Evolutionary conservation across 1,284 basidiomycete species (phyloP).

Genomic region (Ceratorhiza oryzae-sativae): DNA sequence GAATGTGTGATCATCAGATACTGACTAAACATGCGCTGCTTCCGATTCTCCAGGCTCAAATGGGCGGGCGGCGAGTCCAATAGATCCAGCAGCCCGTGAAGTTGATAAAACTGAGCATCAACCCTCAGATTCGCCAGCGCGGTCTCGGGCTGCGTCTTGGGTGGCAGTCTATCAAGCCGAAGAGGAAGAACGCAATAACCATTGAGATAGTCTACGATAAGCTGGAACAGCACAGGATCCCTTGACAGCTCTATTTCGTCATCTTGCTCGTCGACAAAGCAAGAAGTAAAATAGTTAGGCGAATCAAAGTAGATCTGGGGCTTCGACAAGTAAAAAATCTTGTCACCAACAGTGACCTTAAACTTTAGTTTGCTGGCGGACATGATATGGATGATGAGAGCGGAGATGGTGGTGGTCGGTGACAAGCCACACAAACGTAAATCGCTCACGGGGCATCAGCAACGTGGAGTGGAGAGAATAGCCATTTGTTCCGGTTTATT

Average conservation of each 20-base stretch:
- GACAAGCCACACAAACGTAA: constrained; percentile 13
- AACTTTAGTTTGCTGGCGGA: constrained; percentile 3
- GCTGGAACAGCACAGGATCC: constrained; percentile 29
- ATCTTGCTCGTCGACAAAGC: constrained; percentile 17
- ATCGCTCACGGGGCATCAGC: constrained; percentile 1
- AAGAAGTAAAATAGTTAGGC: constrained; percentile 36
- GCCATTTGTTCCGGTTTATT: not conserved
- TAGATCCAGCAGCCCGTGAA: constrained; percentile 27
- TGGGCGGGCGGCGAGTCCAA: constrained; percentile 28
- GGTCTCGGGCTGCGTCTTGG: constrained; percentile 23
- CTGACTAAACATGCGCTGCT: constrained; percentile 33
- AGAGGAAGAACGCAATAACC: constrained; percentile 30
- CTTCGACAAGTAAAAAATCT: constrained; percentile 25
- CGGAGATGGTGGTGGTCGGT: not conserved
- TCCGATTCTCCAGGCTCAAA: constrained; percentile 26
- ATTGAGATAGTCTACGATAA: constrained; percentile 37
- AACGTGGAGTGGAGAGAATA: constrained; percentile 26
- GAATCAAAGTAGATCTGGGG: constrained; percentile 37
- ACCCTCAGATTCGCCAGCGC: constrained; percentile 23
- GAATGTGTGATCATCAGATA: constrained; percentile 35
- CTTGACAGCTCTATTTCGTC: constrained; percentile 31
- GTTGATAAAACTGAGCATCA: constrained; percentile 26
- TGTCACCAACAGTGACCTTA: constrained; percentile 29
- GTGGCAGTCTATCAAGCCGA: constrained; percentile 20
- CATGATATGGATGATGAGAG: not conserved